Conservation (phyloP, 164 flowering plant species). For the Annona squamosa region DNA sequence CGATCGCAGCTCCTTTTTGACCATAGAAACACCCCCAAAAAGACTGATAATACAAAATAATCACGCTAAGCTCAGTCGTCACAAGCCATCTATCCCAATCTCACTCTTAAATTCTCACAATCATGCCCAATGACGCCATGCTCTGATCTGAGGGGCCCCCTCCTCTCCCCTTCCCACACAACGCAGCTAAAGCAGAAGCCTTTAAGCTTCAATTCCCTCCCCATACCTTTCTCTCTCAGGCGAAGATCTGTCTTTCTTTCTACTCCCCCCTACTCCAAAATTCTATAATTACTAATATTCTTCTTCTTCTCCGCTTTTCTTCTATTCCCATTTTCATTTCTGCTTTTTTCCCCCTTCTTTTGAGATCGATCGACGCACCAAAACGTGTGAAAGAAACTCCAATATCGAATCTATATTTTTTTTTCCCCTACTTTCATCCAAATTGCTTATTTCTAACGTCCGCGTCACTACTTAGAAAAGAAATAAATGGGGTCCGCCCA, state of each 20-base stretch:
- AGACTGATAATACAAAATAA: neutral
- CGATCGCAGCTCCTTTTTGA: constrained; percentile 10
- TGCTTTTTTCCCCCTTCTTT: no score
- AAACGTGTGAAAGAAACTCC: neutral
- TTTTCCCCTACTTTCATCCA: neutral
- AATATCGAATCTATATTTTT: neutral
- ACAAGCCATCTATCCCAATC: neutral
- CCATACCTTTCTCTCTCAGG: neutral
- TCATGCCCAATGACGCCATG: neutral
- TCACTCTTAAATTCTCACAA: neutral
- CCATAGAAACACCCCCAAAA: neutral
- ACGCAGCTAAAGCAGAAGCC: neutral
- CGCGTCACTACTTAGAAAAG: no score
- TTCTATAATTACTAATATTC: no score
- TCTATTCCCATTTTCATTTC: no score
- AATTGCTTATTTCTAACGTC: neutral
- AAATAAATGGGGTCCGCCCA: no score
- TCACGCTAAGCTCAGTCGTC: neutral
- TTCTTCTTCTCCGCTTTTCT: no score
- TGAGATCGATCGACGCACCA: no score
- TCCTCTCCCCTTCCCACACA: neutral
- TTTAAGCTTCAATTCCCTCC: neutral
- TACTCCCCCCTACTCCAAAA: neutral
- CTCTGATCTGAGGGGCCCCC: constrained; percentile 1
- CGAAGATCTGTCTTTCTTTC: neutral